Evolutionary conservation across 768 basidiomycete genomes (phyloP), one percentile per base, ranked within the genome.

Genomic region (Suillus cothurnatus): DNA sequence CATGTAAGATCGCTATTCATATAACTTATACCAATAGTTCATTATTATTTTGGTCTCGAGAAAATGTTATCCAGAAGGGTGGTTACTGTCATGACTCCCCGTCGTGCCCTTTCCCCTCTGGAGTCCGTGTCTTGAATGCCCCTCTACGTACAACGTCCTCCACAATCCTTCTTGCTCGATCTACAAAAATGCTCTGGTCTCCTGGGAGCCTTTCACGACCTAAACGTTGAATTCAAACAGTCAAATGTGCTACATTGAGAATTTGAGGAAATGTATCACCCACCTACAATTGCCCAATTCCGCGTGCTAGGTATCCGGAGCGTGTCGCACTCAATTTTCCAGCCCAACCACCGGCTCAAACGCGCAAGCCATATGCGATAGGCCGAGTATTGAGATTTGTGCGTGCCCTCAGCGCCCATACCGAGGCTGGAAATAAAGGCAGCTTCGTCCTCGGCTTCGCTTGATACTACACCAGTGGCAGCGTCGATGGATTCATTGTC

Each of bases 301-400:
- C 94, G 85, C 47, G 97, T 97, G 74, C 92, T 94, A 1, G 96
- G 96, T 15, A 99, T 96, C 66, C 97, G 81, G 69, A 99, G 75
- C 31, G 81, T 85, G 76, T 99, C 97, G 62, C 88, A 88, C 76
- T 97, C 96, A 15, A 95, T 82, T 66, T 86, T 81, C 92, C 95
- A 98, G 4, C 96, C 97, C 73, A 88, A 91, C 70, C 86, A 79
- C 64, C 85, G 70, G 50, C 88, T 90, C 66, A 93, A 74, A 62
- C 82, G 82, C 0, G 93, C 93, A 39, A 99, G 78, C 92, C 93
- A 99, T 63, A 93, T 88, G 26, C 95, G 81, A 79, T 97, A 99
- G 72, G 83, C 83, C 63, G 89, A 87, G 74, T 96, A 97, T 53
- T 90, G 85, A 71, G 88, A 90, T 53, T 81, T 77, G 52, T 84